Percentiles rank a stretch among this genome's conserved stretches.
Conservation (phyloP, 179 eudicot species). For the Silene noctiflora region DNA sequence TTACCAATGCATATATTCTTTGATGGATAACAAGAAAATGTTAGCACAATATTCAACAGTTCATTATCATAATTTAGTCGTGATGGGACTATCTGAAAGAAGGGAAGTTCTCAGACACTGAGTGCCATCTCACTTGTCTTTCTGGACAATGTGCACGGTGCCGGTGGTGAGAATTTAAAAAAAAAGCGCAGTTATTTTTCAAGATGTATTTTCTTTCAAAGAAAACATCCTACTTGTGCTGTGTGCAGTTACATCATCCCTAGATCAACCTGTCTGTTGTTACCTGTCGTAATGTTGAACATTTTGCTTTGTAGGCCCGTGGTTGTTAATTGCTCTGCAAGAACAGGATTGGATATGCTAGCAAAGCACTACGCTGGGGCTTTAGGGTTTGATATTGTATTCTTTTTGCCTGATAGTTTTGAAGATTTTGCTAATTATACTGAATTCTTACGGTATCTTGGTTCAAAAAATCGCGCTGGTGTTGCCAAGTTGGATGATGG, state of each 20-base stretch:
- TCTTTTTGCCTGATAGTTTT: conserved; percentile 92
- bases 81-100: background rate
- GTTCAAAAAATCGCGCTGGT: conserved; percentile 81
- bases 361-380: conserved; percentile 83
- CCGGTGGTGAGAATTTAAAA: background rate
- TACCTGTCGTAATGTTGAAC: conserved; percentile 2
- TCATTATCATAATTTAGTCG: background rate
- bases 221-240: conserved; percentile 2
- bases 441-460: conserved; percentile 77
- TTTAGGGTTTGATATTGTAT: conserved; percentile 60
- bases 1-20: background rate
- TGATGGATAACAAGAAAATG: background rate
- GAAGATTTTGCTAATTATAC: conserved; percentile 94
- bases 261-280: background rate
- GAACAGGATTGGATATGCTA: conserved; percentile 89
- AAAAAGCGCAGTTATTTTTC: background rate
- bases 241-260: background rate
- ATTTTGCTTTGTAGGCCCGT: conserved; percentile 58
- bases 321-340: conserved; percentile 84
- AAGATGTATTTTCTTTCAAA: background rate
- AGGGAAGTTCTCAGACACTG: background rate
- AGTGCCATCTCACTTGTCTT: background rate
- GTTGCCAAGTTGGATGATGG: conserved; percentile 95
- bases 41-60: background rate
- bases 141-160: background rate